A percentile compares a stretch with the other conserved stretches of the same genome.
Conservation (phyloP, 31 red algal species). For the Endocladia muricata region DNA sequence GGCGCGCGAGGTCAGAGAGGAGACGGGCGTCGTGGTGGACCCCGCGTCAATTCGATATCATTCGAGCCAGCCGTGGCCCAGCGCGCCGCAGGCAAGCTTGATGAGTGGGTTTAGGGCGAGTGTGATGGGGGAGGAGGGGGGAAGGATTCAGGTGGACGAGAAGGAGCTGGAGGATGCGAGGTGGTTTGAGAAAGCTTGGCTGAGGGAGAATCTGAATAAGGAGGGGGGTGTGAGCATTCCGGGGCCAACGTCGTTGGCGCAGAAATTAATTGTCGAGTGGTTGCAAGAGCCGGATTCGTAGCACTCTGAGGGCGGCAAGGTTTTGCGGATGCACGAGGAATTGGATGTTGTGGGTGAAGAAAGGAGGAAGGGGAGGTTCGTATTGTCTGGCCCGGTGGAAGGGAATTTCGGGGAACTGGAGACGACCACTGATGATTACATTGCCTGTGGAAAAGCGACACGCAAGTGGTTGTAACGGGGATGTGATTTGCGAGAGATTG, state of each 20-base stretch:
- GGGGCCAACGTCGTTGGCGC: constrained; percentile 30
- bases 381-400: too few species aligned
- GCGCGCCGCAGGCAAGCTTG: constrained; percentile 33
- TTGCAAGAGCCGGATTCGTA: constrained; percentile 8
- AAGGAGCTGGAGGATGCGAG: constrained; percentile 38
- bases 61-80: constrained; percentile 61
- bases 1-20: constrained; percentile 74
- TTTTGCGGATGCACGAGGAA: too few species aligned
- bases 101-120: constrained; percentile 50
- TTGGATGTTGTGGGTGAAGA: too few species aligned
- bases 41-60: constrained; percentile 20
- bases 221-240: constrained; percentile 19
- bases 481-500: too few species aligned
- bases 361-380: too few species aligned
- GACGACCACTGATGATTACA: too few species aligned
- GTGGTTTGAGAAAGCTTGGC: constrained; percentile 28
- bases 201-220: constrained; percentile 1
- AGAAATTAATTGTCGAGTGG: constrained; percentile 37
- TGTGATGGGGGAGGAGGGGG: neutral
- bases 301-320: too few species aligned
- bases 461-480: too few species aligned
- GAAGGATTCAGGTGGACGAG: constrained; percentile 18
- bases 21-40: constrained; percentile 69
- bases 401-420: too few species aligned
- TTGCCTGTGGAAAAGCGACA: too few species aligned